Percentiles rank a stretch among this genome's conserved stretches.
Conservation (phyloP, 169 alveolate species). For the Plasmodium malariae region DNA sequence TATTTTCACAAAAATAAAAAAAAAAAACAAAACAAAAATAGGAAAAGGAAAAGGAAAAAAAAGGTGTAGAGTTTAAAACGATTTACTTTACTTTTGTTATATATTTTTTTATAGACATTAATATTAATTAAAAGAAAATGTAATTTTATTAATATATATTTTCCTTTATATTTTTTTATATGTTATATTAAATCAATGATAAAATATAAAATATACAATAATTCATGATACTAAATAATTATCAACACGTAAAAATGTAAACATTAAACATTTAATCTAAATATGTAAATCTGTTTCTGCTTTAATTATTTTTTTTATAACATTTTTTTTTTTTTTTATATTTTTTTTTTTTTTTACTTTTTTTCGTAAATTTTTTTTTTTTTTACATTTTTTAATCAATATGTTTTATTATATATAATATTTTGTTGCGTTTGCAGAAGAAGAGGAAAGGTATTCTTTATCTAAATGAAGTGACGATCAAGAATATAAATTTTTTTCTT, state of each 20-base stretch:
- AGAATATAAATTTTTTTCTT: no score
- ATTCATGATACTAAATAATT: constrained; percentile 23
- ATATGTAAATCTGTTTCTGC: neutral
- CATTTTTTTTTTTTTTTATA: neutral
- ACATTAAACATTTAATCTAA: constrained; percentile 16
- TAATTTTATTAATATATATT: neutral
- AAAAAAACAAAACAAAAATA: constrained; percentile 12
- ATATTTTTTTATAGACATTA: constrained; percentile 7
- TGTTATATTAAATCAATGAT: no score
- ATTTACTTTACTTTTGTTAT: constrained; percentile 5
- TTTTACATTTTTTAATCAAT: constrained; percentile 22
- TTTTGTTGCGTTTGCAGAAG: neutral
- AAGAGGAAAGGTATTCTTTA: neutral
- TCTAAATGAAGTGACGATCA: no score
- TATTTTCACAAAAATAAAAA: neutral
- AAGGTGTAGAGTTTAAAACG: constrained; percentile 16
- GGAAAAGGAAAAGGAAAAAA: neutral
- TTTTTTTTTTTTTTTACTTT: neutral
- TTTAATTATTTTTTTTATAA: neutral
- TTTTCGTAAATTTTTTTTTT: no score
- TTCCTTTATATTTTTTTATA: no score
- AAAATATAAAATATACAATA: constrained; percentile 2
- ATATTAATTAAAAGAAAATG: constrained; percentile 17
- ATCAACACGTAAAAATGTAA: constrained; percentile 28
- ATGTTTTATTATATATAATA: neutral